Conservation (phyloP, 495 filamentous ascomycete genomes). For the Neurospora hispaniola region DNA sequence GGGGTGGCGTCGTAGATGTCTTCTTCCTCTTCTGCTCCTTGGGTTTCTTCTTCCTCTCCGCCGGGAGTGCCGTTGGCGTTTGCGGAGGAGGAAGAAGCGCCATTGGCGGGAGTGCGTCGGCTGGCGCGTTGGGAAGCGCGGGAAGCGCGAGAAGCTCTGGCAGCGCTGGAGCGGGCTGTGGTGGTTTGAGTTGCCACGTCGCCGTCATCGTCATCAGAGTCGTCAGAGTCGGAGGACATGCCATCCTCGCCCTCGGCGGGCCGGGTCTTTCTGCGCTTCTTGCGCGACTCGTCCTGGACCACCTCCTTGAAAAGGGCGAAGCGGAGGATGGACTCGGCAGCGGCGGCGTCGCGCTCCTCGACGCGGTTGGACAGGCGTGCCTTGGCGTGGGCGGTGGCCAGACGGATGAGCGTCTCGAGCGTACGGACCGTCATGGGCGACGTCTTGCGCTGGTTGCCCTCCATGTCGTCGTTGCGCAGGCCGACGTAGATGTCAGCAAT, state of each 20-base stretch:
- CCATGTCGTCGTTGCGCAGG: constrained; percentile 90
- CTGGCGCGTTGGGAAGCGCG: constrained; percentile 16
- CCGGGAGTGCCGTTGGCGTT: constrained; percentile 9
- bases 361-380: constrained; percentile 84
- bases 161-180: constrained; percentile 10
- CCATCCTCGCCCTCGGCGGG: constrained; percentile 26
- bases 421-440: constrained; percentile 95
- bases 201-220: constrained; percentile 28
- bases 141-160: constrained; percentile 18
- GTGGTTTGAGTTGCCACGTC: constrained; percentile 24
- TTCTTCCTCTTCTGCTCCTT: constrained; percentile 25
- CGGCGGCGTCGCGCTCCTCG: constrained; percentile 78
- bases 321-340: constrained; percentile 81
- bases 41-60: constrained; percentile 10
- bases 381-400: constrained; percentile 94
- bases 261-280: constrained; percentile 51
- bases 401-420: constrained; percentile 91
- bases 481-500: constrained; percentile 89
- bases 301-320: constrained; percentile 99
- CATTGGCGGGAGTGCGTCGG: constrained; percentile 10
- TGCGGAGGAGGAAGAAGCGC: neutral
- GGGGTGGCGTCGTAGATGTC: constrained; percentile 32
- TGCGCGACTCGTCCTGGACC: constrained; percentile 73
- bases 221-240: constrained; percentile 15
- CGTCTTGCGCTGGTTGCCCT: constrained; percentile 86